Evolutionary conservation across 768 basidiomycete species (phyloP).

Genomic region (Pholiota molesta): DNA sequence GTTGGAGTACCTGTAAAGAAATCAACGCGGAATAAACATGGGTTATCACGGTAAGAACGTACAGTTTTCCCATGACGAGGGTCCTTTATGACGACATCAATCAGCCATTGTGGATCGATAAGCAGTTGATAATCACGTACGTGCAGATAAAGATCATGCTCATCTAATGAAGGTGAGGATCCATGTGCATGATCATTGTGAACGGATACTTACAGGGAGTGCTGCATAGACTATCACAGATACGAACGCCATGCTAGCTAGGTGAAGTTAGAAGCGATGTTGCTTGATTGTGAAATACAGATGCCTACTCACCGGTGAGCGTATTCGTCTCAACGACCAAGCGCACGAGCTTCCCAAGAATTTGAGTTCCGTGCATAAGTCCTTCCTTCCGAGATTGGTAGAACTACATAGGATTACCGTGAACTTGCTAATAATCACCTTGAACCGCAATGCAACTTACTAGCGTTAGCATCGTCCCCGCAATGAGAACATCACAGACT

Average conservation of each 20-base stretch:
- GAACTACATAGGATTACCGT: neutral
- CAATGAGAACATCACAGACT: slow-evolving; percentile 9
- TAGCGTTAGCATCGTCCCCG: slow-evolving; percentile 6
- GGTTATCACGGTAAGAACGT: neutral
- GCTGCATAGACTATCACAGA: slow-evolving; percentile 3
- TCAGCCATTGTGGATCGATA: neutral
- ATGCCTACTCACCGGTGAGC: neutral
- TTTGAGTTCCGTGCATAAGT: slow-evolving; percentile 3
- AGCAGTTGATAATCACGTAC: slow-evolving; percentile 1
- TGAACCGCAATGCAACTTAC: neutral
- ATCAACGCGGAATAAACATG: neutral
- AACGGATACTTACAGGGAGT: slow-evolving; percentile 1
- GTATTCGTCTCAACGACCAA: slow-evolving; percentile 8
- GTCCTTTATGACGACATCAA: neutral
- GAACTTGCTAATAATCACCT: neutral
- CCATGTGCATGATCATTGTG: neutral
- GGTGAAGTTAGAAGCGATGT: neutral
- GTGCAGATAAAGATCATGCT: slow-evolving; percentile 9
- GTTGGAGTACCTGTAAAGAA: slow-evolving; percentile 4
- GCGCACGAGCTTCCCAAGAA: slow-evolving; percentile 7
- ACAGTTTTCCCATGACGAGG: slow-evolving; percentile 12
- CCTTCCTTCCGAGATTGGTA: neutral
- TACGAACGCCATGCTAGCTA: slow-evolving; percentile 9
- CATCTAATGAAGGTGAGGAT: neutral
- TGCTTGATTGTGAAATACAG: too few species aligned